A percentile compares a stretch with the other conserved stretches of the same genome.
Evolutionary conservation across 2,329 filamentous ascomycete genomes (phyloP).

Genomic region (Trichoderma lentiforme): DNA sequence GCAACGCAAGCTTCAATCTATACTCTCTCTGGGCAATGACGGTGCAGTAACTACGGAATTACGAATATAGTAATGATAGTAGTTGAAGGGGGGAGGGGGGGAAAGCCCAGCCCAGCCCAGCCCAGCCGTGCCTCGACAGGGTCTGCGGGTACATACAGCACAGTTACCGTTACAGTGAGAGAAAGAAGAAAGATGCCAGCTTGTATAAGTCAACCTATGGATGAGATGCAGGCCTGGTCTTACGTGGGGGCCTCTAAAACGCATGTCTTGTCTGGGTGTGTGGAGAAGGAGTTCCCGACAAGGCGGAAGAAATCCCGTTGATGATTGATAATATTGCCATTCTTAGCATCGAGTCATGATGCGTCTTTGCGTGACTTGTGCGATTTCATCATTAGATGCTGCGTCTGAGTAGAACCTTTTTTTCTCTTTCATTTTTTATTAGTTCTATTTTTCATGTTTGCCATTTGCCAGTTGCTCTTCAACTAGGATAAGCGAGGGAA

Average conservation of each 20-base stretch:
- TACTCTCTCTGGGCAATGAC: neutral
- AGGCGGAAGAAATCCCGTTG: neutral
- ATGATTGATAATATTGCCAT: conserved; percentile 9
- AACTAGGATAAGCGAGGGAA: neutral
- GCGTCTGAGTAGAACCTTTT: neutral
- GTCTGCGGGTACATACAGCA: neutral
- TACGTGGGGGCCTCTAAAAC: neutral
- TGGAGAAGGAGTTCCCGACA: neutral
- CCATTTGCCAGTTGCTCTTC: neutral
- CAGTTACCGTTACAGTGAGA: neutral
- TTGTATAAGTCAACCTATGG: neutral
- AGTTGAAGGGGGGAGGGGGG: neutral
- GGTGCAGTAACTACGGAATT: neutral
- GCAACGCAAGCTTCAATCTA: neutral
- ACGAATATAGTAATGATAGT: neutral
- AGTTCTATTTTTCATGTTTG: neutral
- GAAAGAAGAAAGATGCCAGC: neutral
- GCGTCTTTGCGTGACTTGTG: neutral
- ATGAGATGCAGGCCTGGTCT: neutral
- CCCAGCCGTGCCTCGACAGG: neutral
- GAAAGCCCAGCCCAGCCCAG: no score
- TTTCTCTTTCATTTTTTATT: neutral
- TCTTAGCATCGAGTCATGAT: neutral
- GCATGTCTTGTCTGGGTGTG: neutral
- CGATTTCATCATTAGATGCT: neutral